These are phyloP conservation scores for Yamadazyma dushanensis DNA, from an alignment of 1,139 yeast genomes.

Conservation along the genomic window DNA sequence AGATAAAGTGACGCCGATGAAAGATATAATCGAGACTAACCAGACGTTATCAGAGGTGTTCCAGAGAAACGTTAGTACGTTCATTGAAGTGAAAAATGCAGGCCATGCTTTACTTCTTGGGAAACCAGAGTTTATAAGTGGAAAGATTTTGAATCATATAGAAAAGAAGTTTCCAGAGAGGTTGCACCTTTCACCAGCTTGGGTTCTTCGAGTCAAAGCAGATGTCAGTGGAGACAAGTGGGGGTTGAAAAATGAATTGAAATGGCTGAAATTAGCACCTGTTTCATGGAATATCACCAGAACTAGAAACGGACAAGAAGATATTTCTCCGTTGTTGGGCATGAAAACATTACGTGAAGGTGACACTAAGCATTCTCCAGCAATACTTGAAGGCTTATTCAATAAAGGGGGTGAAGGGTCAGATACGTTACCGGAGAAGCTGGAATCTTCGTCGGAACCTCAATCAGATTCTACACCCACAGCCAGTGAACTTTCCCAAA, in stretches of 20 bases:
- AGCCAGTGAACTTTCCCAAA: slow-evolving; percentile 1
- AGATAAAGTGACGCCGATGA: slow-evolving; percentile 57
- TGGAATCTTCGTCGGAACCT: too few species aligned
- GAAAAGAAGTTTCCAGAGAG: slow-evolving; percentile 49
- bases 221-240: slow-evolving; percentile 68
- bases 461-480: too few species aligned
- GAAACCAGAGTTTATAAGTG: slow-evolving; percentile 66
- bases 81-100: slow-evolving; percentile 48
- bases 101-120: slow-evolving; percentile 69
- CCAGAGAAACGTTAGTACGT: slow-evolving; percentile 30
- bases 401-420: slow-evolving; percentile 25
- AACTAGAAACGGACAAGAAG: slow-evolving; percentile 29
- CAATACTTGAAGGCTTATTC: slow-evolving; percentile 47
- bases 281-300: slow-evolving; percentile 43
- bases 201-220: slow-evolving; percentile 65
- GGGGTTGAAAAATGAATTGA: slow-evolving; percentile 74
- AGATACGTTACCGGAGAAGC: slow-evolving; percentile 3
- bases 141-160: slow-evolving; percentile 59
- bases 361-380: slow-evolving; percentile 63
- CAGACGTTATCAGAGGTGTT: slow-evolving; percentile 25
- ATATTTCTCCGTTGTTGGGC: slow-evolving; percentile 56
- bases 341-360: slow-evolving; percentile 76
- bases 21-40: slow-evolving; percentile 27
- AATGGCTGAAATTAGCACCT: slow-evolving; percentile 62
- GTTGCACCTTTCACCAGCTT: slow-evolving; percentile 55